phyloP scores from a whole-genome alignment of 192 early-diverging fungal genomes.

The Gorgonomyces haynaldii region DNA sequence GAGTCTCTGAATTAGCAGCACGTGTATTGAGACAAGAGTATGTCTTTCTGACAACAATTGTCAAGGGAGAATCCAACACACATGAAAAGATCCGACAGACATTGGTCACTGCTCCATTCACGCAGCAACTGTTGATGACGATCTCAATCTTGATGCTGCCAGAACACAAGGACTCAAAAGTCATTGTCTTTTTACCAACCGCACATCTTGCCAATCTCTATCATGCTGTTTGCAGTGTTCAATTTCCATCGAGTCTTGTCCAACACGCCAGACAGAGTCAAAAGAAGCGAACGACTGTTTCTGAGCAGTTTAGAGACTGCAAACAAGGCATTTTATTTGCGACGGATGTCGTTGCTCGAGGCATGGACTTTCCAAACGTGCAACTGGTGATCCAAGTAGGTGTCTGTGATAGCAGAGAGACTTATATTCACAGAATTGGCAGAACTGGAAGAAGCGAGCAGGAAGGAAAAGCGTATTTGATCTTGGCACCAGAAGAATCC shows the following conservation, averaged over 20 bases:
- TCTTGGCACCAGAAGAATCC: constrained; percentile 64
- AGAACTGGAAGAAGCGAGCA: constrained; percentile 85
- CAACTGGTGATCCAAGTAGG: constrained; percentile 68
- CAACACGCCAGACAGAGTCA: constrained; percentile 63
- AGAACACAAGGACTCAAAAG: constrained; percentile 34
- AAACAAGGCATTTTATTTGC: constrained; percentile 65
- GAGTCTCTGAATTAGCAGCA: not conserved
- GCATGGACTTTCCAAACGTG: constrained; percentile 87
- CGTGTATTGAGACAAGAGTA: not conserved
- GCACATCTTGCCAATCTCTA: constrained; percentile 51
- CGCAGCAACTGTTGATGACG: not conserved
- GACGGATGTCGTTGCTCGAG: constrained; percentile 86
- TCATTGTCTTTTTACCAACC: constrained; percentile 80
- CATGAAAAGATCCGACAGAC: not conserved
- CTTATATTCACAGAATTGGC: constrained; percentile 84
- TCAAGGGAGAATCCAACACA: not conserved
- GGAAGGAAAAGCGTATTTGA: constrained; percentile 64
- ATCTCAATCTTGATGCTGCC: not conserved
- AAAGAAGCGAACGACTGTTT: constrained; percentile 49
- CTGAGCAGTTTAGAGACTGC: constrained; percentile 54
- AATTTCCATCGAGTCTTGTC: constrained; percentile 16
- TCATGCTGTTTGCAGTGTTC: constrained; percentile 30
- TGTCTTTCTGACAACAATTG: not conserved
- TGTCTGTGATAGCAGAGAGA: constrained; percentile 60
- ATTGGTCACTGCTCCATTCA: not conserved